phyloP scores from a whole-genome alignment of 129 eudicot genomes.

The Lonicera japonica region DNA sequence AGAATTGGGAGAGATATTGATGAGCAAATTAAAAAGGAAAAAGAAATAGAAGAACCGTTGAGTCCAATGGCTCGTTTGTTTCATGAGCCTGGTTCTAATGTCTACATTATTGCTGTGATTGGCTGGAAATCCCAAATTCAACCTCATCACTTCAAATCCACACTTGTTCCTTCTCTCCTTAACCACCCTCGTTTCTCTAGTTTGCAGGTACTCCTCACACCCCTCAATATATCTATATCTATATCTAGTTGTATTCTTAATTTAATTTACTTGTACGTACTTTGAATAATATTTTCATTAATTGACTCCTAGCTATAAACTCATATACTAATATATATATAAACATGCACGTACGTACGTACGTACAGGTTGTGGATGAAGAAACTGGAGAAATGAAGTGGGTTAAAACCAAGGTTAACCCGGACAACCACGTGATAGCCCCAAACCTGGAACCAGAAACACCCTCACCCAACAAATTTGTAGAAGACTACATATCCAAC shows the following conservation, averaged over 20 bases:
- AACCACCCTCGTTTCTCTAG: slow-evolving; percentile 63
- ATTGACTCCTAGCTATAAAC: too few relatives aligned
- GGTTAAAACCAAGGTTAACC: slow-evolving; percentile 37
- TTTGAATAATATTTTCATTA: too few relatives aligned
- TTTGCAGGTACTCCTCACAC: slow-evolving; percentile 17
- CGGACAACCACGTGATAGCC: slow-evolving; percentile 34
- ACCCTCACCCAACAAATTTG: slow-evolving; percentile 27
- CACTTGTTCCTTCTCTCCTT: slow-evolving; percentile 35
- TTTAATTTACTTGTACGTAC: too few relatives aligned
- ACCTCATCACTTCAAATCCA: slow-evolving; percentile 9
- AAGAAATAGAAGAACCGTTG: slow-evolving; percentile 25
- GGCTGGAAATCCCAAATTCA: slow-evolving; percentile 22
- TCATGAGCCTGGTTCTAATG: slow-evolving; percentile 38
- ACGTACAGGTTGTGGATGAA: slow-evolving; percentile 34
- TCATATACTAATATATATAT: too few relatives aligned
- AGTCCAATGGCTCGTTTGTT: slow-evolving; percentile 44
- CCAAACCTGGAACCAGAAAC: slow-evolving; percentile 24
- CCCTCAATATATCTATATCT: too few relatives aligned
- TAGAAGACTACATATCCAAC: slow-evolving; percentile 33
- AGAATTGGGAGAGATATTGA: slow-evolving; percentile 1
- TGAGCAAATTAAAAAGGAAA: background rate
- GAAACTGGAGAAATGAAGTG: slow-evolving; percentile 34
- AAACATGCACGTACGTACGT: too few relatives aligned
- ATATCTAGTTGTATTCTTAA: too few relatives aligned
- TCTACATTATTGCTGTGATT: slow-evolving; percentile 38